These are phyloP conservation scores for Adenanthera pavonina DNA, from an alignment of 306 rosid species.

Conservation along the genomic window DNA sequence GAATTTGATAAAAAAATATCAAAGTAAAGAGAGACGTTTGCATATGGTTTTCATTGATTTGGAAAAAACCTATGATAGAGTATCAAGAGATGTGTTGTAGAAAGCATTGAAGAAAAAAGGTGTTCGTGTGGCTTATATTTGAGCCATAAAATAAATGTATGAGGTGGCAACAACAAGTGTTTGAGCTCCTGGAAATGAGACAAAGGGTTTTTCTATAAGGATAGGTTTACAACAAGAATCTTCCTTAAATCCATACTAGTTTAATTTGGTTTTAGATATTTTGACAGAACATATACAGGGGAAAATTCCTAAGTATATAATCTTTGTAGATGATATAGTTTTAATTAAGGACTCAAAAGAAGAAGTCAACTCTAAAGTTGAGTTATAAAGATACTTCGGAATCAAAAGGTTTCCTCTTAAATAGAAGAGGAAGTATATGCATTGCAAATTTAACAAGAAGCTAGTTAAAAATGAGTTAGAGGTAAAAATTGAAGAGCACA, in stretches of 20 bases:
- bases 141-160: too few relatives aligned
- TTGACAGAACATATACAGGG: background rate
- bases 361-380: background rate
- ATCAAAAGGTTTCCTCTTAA: background rate
- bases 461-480: background rate
- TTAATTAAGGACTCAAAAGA: too few relatives aligned
- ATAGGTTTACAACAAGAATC: background rate
- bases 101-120: too few relatives aligned
- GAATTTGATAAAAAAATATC: too few relatives aligned
- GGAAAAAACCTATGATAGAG: too few relatives aligned
- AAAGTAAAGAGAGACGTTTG: too few relatives aligned
- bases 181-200: background rate
- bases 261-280: background rate
- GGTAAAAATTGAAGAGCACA: background rate
- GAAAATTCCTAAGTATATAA: background rate
- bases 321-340: background rate
- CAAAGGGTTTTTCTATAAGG: background rate
- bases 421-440: background rate
- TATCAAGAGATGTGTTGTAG: too few relatives aligned
- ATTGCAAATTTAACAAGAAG: background rate
- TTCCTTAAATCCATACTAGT: background rate
- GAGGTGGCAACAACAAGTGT: background rate
- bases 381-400: background rate
- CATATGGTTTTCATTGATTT: too few relatives aligned
- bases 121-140: too few relatives aligned